Percentiles rank a stretch among this genome's conserved stretches.
These are phyloP conservation scores for Austroboletus sp. DNA, from an alignment of 1,284 basidiomycete species.

Conservation along the genomic window DNA sequence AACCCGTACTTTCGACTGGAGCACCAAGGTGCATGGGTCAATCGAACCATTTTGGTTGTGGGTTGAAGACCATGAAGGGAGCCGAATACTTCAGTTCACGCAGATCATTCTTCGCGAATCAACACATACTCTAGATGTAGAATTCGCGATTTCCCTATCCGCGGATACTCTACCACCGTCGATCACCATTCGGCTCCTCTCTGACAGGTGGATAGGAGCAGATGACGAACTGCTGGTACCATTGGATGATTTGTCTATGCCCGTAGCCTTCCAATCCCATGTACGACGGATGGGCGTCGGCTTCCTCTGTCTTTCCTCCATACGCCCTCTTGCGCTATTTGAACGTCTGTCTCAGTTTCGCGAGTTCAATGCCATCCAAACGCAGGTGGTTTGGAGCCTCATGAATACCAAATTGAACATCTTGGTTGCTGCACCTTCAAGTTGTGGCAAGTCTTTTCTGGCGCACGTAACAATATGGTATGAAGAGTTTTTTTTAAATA, in stretches of 20 bases:
- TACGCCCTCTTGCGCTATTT: constrained; percentile 46
- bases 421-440: constrained; percentile 77
- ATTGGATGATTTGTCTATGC: constrained; percentile 73
- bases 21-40: constrained; percentile 64
- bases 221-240: constrained; percentile 67
- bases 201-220: constrained; percentile 91
- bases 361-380: constrained; percentile 82
- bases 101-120: constrained; percentile 66
- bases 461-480: constrained; percentile 70
- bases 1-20: constrained; percentile 80
- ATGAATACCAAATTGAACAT: constrained; percentile 66
- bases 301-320: constrained; percentile 56
- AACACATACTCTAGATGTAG: constrained; percentile 56
- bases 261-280: constrained; percentile 55
- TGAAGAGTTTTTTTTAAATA: constrained; percentile 11
- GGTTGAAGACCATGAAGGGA: constrained; percentile 82
- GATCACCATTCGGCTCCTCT: constrained; percentile 72
- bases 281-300: constrained; percentile 76
- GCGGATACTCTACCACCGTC: constrained; percentile 51
- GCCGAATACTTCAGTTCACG: constrained; percentile 78
- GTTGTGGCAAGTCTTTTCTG: constrained; percentile 77
- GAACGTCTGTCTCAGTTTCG: constrained; percentile 43
- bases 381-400: constrained; percentile 83
- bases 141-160: constrained; percentile 76
- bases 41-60: constrained; percentile 92